These are phyloP conservation scores for Fomitopsis pinicola DNA, from an alignment of 1,284 basidiomycete genomes.

Conservation along the genomic window DNA sequence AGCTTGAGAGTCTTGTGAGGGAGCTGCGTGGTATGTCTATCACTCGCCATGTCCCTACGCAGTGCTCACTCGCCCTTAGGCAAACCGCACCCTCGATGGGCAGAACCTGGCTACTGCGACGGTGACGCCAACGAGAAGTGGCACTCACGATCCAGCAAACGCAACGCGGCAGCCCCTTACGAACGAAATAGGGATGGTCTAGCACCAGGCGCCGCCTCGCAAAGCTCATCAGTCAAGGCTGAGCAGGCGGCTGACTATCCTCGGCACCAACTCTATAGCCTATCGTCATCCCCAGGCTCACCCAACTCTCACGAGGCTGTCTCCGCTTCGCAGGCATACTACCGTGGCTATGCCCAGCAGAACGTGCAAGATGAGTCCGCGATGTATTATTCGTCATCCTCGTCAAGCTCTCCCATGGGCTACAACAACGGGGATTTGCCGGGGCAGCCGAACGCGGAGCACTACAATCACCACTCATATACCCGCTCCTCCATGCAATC, in stretches of 20 bases:
- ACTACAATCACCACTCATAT: conserved; percentile 26
- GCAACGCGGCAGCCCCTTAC: conserved; percentile 21
- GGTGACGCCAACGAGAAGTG: conserved; percentile 77
- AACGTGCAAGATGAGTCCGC: conserved; percentile 17
- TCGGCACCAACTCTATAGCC: conserved; percentile 27
- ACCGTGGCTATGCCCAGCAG: conserved; percentile 16
- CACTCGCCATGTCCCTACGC: not conserved
- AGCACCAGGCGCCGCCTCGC: conserved; percentile 7
- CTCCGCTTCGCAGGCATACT: conserved; percentile 10
- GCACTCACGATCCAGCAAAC: conserved; percentile 77
- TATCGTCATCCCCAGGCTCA: conserved; percentile 22
- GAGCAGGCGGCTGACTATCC: conserved; percentile 25
- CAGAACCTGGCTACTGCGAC: conserved; percentile 70
- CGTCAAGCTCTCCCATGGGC: conserved; percentile 30
- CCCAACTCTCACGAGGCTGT: conserved; percentile 19
- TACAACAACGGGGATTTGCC: conserved; percentile 21
- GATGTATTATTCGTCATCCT: conserved; percentile 23
- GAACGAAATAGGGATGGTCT: conserved; percentile 19
- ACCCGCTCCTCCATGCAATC: conserved; percentile 24
- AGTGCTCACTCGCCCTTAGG: conserved; percentile 36
- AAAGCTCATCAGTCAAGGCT: conserved; percentile 29
- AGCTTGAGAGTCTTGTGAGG: conserved; percentile 84
- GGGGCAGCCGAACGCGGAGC: conserved; percentile 17
- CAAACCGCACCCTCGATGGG: conserved; percentile 81
- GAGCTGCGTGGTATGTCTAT: conserved; percentile 63